These are phyloP conservation scores for Heliamphora exappendiculata DNA, from an alignment of 148 eudicot genomes.

Conservation along the genomic window DNA sequence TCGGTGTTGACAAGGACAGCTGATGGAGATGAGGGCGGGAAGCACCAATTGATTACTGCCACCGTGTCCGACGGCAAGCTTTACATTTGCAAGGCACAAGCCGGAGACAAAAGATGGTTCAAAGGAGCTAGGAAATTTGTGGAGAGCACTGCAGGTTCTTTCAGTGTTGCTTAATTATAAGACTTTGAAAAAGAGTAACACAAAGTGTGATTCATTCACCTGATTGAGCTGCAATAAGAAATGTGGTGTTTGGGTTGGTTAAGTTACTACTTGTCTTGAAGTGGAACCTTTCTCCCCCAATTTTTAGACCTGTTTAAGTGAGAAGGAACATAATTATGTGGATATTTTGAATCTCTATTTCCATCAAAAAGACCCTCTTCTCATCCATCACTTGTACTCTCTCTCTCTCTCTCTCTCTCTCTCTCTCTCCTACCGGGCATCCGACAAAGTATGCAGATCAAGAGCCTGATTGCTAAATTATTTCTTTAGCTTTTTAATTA, in stretches of 20 bases:
- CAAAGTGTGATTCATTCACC: too few relatives aligned
- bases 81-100: constrained; percentile 97
- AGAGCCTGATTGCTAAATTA: too few relatives aligned
- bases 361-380: too few relatives aligned
- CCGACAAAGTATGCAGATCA: too few relatives aligned
- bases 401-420: too few relatives aligned
- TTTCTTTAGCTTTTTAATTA: too few relatives aligned
- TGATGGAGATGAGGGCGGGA: constrained; percentile 97
- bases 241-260: not conserved
- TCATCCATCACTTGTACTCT: too few relatives aligned
- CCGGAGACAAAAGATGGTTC: constrained; percentile 99
- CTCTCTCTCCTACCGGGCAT: too few relatives aligned
- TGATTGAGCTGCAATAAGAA: too few relatives aligned
- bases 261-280: too few relatives aligned
- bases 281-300: not conserved
- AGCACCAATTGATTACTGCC: constrained; percentile 84
- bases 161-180: constrained; percentile 86
- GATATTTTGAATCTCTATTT: too few relatives aligned
- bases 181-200: too few relatives aligned
- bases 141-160: constrained; percentile 64
- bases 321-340: not conserved
- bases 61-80: constrained; percentile 69
- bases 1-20: constrained; percentile 91
- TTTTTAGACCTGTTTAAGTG: not conserved
- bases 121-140: constrained; percentile 89